Conservation (phyloP, 495 filamentous ascomycete genomes). For the Saxispiralis lemnorum region DNA sequence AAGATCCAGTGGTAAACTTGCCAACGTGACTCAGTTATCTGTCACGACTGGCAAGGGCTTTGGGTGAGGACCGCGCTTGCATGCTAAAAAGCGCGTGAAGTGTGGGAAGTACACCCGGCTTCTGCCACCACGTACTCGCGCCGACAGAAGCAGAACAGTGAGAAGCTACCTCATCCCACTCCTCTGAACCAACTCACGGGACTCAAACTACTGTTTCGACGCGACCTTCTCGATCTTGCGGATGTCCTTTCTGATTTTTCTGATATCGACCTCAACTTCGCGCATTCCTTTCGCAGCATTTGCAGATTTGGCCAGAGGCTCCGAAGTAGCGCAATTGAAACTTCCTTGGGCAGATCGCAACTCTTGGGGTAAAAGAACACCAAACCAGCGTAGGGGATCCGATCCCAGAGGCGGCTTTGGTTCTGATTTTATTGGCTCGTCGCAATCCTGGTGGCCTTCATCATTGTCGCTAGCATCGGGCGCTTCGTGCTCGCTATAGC, state of each 20-base stretch:
- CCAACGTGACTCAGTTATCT: too few relatives aligned
- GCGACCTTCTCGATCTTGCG: constrained; percentile 12
- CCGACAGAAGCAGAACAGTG: too few relatives aligned
- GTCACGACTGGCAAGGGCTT: too few relatives aligned
- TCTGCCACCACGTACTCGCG: too few relatives aligned
- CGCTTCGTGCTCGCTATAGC: background rate
- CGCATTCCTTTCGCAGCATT: constrained; percentile 19
- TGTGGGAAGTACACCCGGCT: too few relatives aligned
- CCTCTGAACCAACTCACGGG: too few relatives aligned
- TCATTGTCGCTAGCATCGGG: background rate
- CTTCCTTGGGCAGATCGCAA: constrained; percentile 23
- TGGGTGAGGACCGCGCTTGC: too few relatives aligned
- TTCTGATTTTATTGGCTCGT: background rate
- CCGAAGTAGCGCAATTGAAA: constrained; percentile 22
- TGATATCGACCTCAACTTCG: constrained; percentile 19
- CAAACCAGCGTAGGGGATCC: constrained; percentile 31
- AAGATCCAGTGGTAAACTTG: too few relatives aligned
- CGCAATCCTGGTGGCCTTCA: background rate
- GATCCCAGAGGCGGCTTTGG: constrained; percentile 2
- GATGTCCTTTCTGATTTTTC: constrained; percentile 20
- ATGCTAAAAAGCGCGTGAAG: too few relatives aligned
- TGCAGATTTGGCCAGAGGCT: constrained; percentile 15
- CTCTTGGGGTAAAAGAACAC: constrained; percentile 28
- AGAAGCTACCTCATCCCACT: too few relatives aligned
- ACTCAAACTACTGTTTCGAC: too few relatives aligned